A percentile compares a stretch with the other conserved stretches of the same genome.
These are phyloP conservation scores for Tulasnella sp. DNA, from an alignment of 768 basidiomycete species.

Conservation along the genomic window DNA sequence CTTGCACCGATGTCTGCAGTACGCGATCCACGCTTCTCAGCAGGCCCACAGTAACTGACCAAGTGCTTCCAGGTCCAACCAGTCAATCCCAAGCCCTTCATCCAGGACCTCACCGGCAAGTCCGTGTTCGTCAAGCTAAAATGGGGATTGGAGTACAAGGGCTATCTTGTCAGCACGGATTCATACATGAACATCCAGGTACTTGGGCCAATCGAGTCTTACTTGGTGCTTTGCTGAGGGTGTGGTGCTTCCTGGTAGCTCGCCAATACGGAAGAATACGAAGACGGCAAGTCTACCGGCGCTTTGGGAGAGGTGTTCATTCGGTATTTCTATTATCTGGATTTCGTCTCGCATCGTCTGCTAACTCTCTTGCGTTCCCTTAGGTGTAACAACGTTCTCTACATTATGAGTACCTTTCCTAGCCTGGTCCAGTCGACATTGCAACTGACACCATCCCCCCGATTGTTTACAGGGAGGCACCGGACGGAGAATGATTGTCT, in stretches of 20 bases:
- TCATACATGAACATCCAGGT: slow-evolving; percentile 99
- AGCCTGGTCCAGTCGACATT: not conserved
- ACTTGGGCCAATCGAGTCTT: slow-evolving; percentile 24
- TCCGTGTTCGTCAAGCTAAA: slow-evolving; percentile 90
- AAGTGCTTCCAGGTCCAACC: slow-evolving; percentile 58
- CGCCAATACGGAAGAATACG: slow-evolving; percentile 98
- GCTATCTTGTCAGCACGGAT: slow-evolving; percentile 96
- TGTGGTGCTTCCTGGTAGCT: slow-evolving; percentile 44
- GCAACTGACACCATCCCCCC: slow-evolving; percentile 23
- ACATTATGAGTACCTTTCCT: slow-evolving; percentile 67
- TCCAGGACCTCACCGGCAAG: slow-evolving; percentile 97
- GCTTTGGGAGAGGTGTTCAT: slow-evolving; percentile 99
- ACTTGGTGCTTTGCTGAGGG: not conserved
- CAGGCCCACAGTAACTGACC: not conserved
- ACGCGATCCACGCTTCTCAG: not conserved
- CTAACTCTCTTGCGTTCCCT: not conserved
- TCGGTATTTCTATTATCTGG: slow-evolving; percentile 43
- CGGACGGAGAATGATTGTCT: slow-evolving; percentile 25
- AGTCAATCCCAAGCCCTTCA: slow-evolving; percentile 98
- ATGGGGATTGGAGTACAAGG: slow-evolving; percentile 99
- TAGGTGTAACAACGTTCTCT: slow-evolving; percentile 93
- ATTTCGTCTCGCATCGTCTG: slow-evolving; percentile 16
- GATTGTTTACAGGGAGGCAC: slow-evolving; percentile 62
- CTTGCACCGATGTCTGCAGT: not conserved
- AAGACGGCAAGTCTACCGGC: slow-evolving; percentile 91